Evolutionary conservation across 2,329 filamentous ascomycete genomes (phyloP), one percentile per base, ranked within the genome.

Genomic region (Phoma sp.): DNA sequence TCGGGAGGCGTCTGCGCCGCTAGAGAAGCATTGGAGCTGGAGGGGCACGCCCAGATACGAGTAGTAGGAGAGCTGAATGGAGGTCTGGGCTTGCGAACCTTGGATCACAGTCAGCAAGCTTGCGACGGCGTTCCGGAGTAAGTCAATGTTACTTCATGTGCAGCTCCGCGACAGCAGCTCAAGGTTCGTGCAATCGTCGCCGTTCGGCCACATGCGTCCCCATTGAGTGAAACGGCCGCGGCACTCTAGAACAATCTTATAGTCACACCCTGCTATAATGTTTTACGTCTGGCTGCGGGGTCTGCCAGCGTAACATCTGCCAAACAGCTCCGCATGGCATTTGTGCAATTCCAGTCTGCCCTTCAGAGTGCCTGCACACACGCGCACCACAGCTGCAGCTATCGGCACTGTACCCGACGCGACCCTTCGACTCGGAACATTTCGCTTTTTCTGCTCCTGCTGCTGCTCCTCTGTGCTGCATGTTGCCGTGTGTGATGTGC

Each of bases 171-270:
- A 40, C 44, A 39, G 43, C 45, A 47, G 38, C 47, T 43, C 43
- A 30, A 51, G 42, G 37, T 51, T 47, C 29, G 43, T 44, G 35
- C 44, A 52, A 39, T 23, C 33, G 25, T 33, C 43, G 47, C 33
- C 47, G 23, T 32, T 29, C 45, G 22, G 43, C 47, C 47, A 56
- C 42, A 44, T 56, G 53, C 47, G 9, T 52, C 39, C 43, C 18
- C 43, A 36, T 27, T 46, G 44, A 41, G 24, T 56, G 53, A 56
- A 56, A 56, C 53, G 35, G 53, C 53, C 47, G 53, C 44, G 23
- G 47, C 47, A 52, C 53, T 56, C 48, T 47, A 51, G 44, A 48
- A 55, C 41, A 46, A 46, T 50, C 46, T 49, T 41, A 40, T 29
- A 29, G 36, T 37, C 36, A 24, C 41, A 24, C 41, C 36, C 29